Evolutionary conservation across 306 rosid species (phyloP).

Genomic region (Notholithocarpus densiflorus): DNA sequence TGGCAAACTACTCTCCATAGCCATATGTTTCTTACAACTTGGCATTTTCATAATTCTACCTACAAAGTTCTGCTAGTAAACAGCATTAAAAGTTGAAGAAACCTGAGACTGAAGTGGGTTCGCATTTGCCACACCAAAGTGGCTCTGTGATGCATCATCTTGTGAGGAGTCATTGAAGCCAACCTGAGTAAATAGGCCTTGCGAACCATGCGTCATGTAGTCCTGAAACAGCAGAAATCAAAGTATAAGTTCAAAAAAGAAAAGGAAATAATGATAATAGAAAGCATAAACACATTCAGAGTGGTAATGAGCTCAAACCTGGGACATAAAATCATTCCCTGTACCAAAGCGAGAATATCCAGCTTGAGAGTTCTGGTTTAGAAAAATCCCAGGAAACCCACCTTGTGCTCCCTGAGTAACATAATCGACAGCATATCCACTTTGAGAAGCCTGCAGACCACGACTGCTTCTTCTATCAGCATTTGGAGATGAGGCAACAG

Average conservation of each 20-base stretch:
- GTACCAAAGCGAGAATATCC: conserved; percentile 92
- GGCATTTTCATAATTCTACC: neutral
- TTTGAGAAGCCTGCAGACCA: conserved; percentile 80
- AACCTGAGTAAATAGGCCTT: conserved; percentile 89
- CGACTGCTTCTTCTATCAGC: conserved; percentile 74
- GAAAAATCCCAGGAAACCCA: conserved; percentile 86
- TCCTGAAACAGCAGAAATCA: conserved; percentile 48
- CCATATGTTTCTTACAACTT: neutral
- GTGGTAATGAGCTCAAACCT: conserved; percentile 47
- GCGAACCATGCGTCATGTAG: conserved; percentile 91
- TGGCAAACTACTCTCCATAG: neutral
- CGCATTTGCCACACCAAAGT: conserved; percentile 69
- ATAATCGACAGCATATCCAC: conserved; percentile 92
- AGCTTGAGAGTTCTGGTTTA: conserved; percentile 94
- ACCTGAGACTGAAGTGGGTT: conserved; percentile 98
- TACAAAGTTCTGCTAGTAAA: neutral
- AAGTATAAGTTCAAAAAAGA: conserved; percentile 4
- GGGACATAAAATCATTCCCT: conserved; percentile 98
- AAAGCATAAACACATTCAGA: neutral
- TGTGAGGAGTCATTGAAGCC: conserved; percentile 87
- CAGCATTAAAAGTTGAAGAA: conserved; percentile 21
- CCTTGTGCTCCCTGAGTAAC: conserved; percentile 77
- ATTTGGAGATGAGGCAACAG: conserved; percentile 53
- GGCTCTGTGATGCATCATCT: conserved; percentile 85
- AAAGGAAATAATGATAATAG: neutral